Evolutionary conservation across 352 stramenopile genomes (phyloP).

Genomic region (Globisporangium emineosum): DNA sequence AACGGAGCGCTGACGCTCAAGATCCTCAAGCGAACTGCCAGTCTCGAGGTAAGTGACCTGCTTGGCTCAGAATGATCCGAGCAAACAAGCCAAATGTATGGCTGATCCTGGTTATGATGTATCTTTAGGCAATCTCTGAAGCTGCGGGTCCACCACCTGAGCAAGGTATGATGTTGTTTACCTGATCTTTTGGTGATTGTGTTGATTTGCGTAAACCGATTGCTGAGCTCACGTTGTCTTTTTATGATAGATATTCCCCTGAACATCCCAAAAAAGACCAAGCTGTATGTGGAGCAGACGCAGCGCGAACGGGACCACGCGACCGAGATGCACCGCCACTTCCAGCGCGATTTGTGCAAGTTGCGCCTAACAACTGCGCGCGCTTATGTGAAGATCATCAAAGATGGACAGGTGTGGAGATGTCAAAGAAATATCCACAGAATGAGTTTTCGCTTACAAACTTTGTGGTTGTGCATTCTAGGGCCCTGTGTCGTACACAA

Average conservation of each 20-base stretch:
- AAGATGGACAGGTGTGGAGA: constrained; percentile 68
- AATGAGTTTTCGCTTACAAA: not conserved
- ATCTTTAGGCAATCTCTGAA: constrained; percentile 48
- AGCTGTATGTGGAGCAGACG: constrained; percentile 92
- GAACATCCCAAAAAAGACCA: constrained; percentile 93
- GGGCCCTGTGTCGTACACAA: constrained; percentile 71
- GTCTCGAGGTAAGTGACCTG: constrained; percentile 38
- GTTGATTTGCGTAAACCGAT: not conserved
- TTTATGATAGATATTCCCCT: constrained; percentile 74
- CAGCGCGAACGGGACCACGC: constrained; percentile 88
- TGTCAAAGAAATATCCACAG: not conserved
- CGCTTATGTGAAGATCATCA: constrained; percentile 90
- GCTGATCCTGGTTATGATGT: not conserved
- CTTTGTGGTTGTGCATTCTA: constrained; percentile 15
- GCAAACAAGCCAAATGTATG: not conserved
- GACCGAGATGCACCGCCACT: constrained; percentile 90
- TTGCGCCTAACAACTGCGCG: constrained; percentile 83
- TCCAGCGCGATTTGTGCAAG: constrained; percentile 90
- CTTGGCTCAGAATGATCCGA: not conserved
- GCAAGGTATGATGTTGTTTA: constrained; percentile 38
- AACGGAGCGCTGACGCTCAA: constrained; percentile 79
- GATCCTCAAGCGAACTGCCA: constrained; percentile 87
- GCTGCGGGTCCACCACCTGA: constrained; percentile 76
- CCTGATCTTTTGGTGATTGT: not conserved
- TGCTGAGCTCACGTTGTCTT: not conserved